Conservation (phyloP, 2,329 filamentous ascomycete genomes). For the Ophiostoma piceae region DNA sequence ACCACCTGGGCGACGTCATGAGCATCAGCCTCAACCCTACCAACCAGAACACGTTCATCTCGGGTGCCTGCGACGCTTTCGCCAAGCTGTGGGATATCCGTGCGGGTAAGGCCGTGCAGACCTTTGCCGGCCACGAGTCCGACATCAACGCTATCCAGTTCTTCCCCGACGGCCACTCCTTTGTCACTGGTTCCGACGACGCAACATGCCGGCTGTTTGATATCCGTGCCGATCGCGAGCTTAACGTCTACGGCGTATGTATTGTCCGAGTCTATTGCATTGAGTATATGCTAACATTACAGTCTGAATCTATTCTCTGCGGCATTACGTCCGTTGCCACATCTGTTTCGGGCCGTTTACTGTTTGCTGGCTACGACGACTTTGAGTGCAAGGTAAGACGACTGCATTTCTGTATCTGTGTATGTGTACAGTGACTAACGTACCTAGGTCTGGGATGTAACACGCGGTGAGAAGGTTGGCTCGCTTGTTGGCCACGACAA, state of each 20-base stretch:
- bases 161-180: constrained; percentile 97
- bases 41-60: constrained; percentile 98
- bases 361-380: constrained; percentile 97
- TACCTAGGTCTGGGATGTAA: constrained; percentile 88
- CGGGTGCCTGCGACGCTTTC: constrained; percentile 97
- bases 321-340: constrained; percentile 98
- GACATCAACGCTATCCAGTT: constrained; percentile 99
- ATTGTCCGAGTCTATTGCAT: background rate
- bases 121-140: constrained; percentile 95
- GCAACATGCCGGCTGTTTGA: constrained; percentile 96
- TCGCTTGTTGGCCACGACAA: constrained; percentile 97
- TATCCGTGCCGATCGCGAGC: constrained; percentile 83
- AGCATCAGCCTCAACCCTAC: constrained; percentile 99
- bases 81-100: constrained; percentile 99
- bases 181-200: constrained; percentile 95
- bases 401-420: background rate
- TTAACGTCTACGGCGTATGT: constrained; percentile 64
- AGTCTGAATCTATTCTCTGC: constrained; percentile 96
- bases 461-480: constrained; percentile 93
- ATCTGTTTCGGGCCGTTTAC: constrained; percentile 87
- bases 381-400: constrained; percentile 94
- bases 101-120: constrained; percentile 96
- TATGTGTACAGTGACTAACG: constrained; percentile 14
- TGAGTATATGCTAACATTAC: constrained; percentile 28
- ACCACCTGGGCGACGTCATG: constrained; percentile 98